Percentiles rank a stretch among this genome's conserved stretches.
Conservation (phyloP, 2,329 filamentous ascomycete species). For the Grosmannia clavigera region DNA sequence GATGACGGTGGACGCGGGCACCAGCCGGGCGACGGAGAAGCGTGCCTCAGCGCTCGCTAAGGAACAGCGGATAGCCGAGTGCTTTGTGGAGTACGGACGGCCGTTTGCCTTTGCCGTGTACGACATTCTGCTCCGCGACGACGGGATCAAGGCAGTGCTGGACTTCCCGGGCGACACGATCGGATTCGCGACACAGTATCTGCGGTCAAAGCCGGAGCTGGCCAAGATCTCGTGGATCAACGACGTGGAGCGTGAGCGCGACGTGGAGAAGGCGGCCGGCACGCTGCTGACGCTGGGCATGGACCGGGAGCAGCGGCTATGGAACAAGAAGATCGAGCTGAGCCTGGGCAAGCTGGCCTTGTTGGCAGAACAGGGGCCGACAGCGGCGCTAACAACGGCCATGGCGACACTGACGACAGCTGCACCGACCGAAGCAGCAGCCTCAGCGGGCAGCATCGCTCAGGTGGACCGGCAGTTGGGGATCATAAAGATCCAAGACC, state of each 20-base stretch:
- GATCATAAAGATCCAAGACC: conserved; percentile 68
- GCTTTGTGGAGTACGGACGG: conserved; percentile 53
- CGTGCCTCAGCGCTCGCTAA: conserved; percentile 32
- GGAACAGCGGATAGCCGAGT: conserved; percentile 31
- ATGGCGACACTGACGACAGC: neutral
- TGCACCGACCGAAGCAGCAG: neutral
- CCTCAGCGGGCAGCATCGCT: conserved; percentile 8
- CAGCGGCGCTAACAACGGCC: conserved; percentile 12
- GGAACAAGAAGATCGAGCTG: conserved; percentile 88
- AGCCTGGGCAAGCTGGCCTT: conserved; percentile 75
- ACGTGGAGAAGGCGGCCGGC: conserved; percentile 60
- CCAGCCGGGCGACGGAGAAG: conserved; percentile 25
- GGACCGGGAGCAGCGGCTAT: conserved; percentile 63
- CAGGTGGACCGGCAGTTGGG: conserved; percentile 52
- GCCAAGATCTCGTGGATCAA: conserved; percentile 91
- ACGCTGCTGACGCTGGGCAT: conserved; percentile 60
- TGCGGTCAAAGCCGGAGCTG: conserved; percentile 58
- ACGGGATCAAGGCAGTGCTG: conserved; percentile 56
- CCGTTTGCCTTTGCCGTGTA: conserved; percentile 68
- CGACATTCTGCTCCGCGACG: conserved; percentile 57
- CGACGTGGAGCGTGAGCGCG: conserved; percentile 63
- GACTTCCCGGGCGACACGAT: conserved; percentile 57
- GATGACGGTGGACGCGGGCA: conserved; percentile 20
- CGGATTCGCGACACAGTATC: conserved; percentile 62
- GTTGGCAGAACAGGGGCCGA: conserved; percentile 40